Percentiles rank a stretch among this genome's conserved stretches.
phyloP scores from a whole-genome alignment of 305 asterid genomes.

The Lippia alba region DNA sequence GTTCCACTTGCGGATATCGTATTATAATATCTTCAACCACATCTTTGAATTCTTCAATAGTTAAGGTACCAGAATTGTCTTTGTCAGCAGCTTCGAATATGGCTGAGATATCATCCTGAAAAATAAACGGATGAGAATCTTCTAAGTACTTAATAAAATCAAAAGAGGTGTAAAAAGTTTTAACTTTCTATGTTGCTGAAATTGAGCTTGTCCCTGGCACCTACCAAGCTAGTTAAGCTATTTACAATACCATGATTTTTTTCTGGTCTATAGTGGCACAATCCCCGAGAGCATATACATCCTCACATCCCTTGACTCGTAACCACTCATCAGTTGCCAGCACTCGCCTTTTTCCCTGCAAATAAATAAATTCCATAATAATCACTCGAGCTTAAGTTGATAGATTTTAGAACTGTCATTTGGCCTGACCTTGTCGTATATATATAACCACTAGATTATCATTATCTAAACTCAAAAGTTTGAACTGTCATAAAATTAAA shows the following conservation, averaged over 20 bases:
- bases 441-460: too few species aligned
- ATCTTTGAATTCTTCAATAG: conserved; percentile 76
- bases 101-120: conserved; percentile 79
- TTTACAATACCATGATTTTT: conserved; percentile 63
- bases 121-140: conserved; percentile 6
- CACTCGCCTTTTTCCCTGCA: conserved; percentile 70
- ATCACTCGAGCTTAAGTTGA: too few species aligned
- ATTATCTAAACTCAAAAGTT: too few species aligned
- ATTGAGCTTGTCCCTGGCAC: too few species aligned
- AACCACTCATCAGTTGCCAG: conserved; percentile 94
- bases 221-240: not conserved
- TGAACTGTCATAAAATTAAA: too few species aligned
- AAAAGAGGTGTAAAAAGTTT: not conserved
- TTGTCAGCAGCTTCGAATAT: conserved; percentile 87
- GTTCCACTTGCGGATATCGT: conserved; percentile 90
- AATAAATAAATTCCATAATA: not conserved
- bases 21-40: conserved; percentile 83
- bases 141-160: not conserved
- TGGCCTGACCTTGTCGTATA: too few species aligned
- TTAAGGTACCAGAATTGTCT: conserved; percentile 80
- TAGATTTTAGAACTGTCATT: too few species aligned
- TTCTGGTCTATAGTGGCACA: conserved; percentile 86
- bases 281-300: conserved; percentile 91
- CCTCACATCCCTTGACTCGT: conserved; percentile 77
- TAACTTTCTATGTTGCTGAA: not conserved